Evolutionary conservation across 2,329 filamentous ascomycete species (phyloP).

Genomic region (Fusarium fujikuroi): DNA sequence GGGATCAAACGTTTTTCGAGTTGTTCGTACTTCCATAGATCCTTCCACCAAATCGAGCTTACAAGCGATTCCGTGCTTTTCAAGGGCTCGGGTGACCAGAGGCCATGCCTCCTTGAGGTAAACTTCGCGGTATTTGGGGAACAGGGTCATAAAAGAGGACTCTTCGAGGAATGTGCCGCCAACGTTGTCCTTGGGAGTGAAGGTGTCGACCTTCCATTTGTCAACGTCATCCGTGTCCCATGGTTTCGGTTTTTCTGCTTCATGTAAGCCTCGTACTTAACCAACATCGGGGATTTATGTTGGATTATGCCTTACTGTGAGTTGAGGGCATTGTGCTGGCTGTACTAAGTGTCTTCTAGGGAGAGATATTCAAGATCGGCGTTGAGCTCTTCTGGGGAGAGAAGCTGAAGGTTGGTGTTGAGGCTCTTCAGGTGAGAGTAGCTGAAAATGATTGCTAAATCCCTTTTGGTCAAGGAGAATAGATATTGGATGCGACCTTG

Average conservation of each 20-base stretch:
- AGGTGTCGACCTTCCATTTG: conserved; percentile 89
- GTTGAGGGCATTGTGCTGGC: conserved; percentile 79
- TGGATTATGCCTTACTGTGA: conserved; percentile 59
- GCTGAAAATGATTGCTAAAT: not conserved
- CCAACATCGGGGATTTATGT: not conserved
- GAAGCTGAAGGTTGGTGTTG: not conserved
- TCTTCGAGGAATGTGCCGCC: conserved; percentile 92
- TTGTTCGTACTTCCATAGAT: conserved; percentile 79
- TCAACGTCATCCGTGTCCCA: conserved; percentile 98
- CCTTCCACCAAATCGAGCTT: conserved; percentile 95
- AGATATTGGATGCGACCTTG: no score
- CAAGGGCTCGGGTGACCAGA: conserved; percentile 84
- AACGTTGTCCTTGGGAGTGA: conserved; percentile 85
- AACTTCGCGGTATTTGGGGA: conserved; percentile 89
- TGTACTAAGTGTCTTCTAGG: not conserved
- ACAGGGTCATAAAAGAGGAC: conserved; percentile 73
- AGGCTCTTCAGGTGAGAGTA: not conserved
- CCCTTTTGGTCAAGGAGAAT: not conserved
- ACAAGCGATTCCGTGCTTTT: conserved; percentile 89
- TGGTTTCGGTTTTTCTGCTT: conserved; percentile 78
- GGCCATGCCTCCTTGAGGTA: conserved; percentile 96
- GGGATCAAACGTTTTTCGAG: conserved; percentile 89
- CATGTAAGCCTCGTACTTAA: not conserved
- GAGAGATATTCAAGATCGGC: not conserved
- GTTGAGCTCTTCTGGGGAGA: not conserved